A percentile compares a stretch with the other conserved stretches of the same genome.
These are phyloP conservation scores for Globisporangium uncinulatum DNA, from an alignment of 352 stramenopile species.

Conservation along the genomic window DNA sequence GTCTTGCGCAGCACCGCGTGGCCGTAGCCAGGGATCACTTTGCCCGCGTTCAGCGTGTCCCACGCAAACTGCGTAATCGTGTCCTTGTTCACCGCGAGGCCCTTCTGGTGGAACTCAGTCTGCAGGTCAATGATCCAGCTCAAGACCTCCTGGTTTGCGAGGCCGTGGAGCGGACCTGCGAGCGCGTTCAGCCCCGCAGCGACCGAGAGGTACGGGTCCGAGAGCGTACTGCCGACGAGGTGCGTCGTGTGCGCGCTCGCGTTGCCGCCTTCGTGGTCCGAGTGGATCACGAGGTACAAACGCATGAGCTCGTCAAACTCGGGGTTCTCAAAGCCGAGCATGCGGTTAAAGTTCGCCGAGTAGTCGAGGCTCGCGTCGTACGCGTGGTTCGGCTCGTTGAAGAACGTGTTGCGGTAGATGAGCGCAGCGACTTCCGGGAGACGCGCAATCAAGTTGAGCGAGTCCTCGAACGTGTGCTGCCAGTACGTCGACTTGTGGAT, in stretches of 20 bases:
- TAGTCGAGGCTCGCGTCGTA: conserved; percentile 97
- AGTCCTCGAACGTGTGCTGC: conserved; percentile 97
- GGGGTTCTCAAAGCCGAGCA: conserved; percentile 96
- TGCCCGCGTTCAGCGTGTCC: conserved; percentile 98
- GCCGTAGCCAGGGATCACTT: conserved; percentile 98
- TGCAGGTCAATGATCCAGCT: conserved; percentile 94
- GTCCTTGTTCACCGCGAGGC: conserved; percentile 95
- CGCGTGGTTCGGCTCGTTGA: conserved; percentile 90
- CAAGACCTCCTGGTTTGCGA: conserved; percentile 99
- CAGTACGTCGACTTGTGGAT: conserved; percentile 98
- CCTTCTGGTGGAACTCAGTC: conserved; percentile 94
- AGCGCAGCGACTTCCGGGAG: conserved; percentile 96
- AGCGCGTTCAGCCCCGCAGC: conserved; percentile 96
- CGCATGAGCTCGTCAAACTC: conserved; percentile 99
- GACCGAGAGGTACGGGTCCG: conserved; percentile 97
- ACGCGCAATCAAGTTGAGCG: conserved; percentile 96
- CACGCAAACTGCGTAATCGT: conserved; percentile 99
- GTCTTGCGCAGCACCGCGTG: conserved; percentile 98
- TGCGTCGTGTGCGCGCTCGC: conserved; percentile 98
- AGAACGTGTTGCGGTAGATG: conserved; percentile 99
- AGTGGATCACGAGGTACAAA: conserved; percentile 99
- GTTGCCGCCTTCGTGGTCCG: conserved; percentile 99
- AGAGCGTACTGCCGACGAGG: conserved; percentile 96
- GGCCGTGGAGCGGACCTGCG: conserved; percentile 96
- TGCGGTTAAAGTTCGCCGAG: conserved; percentile 98